Evolutionary conservation across 257 asterid species (phyloP).

Genomic region (Fraxinus quadrangulata): DNA sequence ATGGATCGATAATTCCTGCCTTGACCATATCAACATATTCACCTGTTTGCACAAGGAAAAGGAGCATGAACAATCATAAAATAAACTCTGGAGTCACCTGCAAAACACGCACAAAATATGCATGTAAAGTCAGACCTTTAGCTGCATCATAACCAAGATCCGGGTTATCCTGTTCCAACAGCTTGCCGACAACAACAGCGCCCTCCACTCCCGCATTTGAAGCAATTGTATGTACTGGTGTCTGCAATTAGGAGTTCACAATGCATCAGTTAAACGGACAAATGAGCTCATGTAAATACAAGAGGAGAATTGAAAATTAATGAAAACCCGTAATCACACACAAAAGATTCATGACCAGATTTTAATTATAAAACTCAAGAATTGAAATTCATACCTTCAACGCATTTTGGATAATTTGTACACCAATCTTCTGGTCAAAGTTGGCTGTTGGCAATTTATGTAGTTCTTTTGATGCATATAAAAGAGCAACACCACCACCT

Average conservation of each 20-base stretch:
- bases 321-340: neutral
- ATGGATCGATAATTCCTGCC: slow-evolving; percentile 71
- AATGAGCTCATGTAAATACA: neutral
- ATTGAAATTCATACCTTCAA: slow-evolving; percentile 37
- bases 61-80: neutral
- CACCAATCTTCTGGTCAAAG: slow-evolving; percentile 53
- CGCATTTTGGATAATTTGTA: slow-evolving; percentile 56
- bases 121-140: slow-evolving; percentile 36
- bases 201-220: slow-evolving; percentile 64
- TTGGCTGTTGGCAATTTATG: slow-evolving; percentile 42
- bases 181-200: slow-evolving; percentile 50
- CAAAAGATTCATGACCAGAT: neutral
- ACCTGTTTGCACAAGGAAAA: slow-evolving; percentile 34
- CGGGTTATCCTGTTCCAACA: slow-evolving; percentile 49
- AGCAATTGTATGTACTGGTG: slow-evolving; percentile 55
- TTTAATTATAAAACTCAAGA: neutral
- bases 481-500: slow-evolving; percentile 55
- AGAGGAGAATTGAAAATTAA: neutral
- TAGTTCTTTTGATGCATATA: slow-evolving; percentile 50
- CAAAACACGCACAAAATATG: neutral
- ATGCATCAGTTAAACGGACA: neutral
- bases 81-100: neutral
- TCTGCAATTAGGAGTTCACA: slow-evolving; percentile 28
- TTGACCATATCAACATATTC: slow-evolving; percentile 61
- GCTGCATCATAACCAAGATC: slow-evolving; percentile 71